Conservation (phyloP, 2,329 filamentous ascomycete species). For the Knufia petricola region DNA sequence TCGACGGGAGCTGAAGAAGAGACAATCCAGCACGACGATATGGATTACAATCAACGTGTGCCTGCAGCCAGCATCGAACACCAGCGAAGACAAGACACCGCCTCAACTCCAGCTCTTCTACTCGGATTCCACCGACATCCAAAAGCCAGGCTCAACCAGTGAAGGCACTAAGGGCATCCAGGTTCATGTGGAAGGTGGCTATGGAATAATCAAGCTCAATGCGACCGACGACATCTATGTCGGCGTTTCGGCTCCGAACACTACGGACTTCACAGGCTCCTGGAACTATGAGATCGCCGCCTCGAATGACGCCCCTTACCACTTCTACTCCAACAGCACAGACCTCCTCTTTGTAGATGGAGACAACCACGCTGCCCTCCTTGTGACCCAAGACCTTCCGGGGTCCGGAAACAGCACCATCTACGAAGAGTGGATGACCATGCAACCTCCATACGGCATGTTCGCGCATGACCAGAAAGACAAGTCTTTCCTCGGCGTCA, state of each 20-base stretch:
- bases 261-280: conserved; percentile 52
- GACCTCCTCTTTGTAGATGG: conserved; percentile 73
- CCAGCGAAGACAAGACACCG: conserved; percentile 39
- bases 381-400: conserved; percentile 69
- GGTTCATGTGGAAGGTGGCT: conserved; percentile 56
- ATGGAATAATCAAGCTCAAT: conserved; percentile 54
- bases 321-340: conserved; percentile 42
- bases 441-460: conserved; percentile 61
- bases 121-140: conserved; percentile 55
- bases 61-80: conserved; percentile 56
- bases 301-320: conserved; percentile 70
- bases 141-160: conserved; percentile 53
- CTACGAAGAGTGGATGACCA: conserved; percentile 46
- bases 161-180: conserved; percentile 37
- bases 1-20: conserved; percentile 16
- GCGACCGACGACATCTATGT: conserved; percentile 63
- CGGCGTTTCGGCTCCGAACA: conserved; percentile 60
- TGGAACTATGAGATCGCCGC: conserved; percentile 77
- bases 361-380: conserved; percentile 65
- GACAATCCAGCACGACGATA: conserved; percentile 31
- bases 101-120: conserved; percentile 72
- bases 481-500: conserved; percentile 56
- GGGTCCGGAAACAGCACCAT: conserved; percentile 38
- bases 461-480: conserved; percentile 60
- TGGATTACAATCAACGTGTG: conserved; percentile 86